Evolutionary conservation across 1,284 basidiomycete genomes (phyloP).

Genomic region (Cryptococcus sp.): DNA sequence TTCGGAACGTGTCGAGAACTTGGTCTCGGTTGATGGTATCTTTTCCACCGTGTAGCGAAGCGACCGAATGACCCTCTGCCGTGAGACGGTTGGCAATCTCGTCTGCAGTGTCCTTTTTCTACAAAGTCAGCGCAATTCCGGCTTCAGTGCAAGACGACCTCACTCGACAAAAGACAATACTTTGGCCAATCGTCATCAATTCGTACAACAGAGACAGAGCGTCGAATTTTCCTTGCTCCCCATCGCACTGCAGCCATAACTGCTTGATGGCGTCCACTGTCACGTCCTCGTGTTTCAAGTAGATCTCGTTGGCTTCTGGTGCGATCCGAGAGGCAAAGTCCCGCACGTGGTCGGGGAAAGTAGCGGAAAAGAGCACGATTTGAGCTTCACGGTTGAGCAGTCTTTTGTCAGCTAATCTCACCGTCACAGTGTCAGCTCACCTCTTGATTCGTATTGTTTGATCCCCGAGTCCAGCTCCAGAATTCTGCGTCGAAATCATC

Average conservation of each 20-base stretch:
- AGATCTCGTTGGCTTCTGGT: slow-evolving; percentile 92
- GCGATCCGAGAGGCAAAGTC: slow-evolving; percentile 87
- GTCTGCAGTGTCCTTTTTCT: slow-evolving; percentile 89
- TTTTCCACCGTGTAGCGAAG: slow-evolving; percentile 92
- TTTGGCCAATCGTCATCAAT: slow-evolving; percentile 89
- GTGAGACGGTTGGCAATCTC: slow-evolving; percentile 86
- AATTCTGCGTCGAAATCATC: slow-evolving; percentile 83
- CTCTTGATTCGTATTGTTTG: slow-evolving; percentile 94
- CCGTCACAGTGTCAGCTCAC: slow-evolving; percentile 55
- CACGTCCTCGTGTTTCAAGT: slow-evolving; percentile 88
- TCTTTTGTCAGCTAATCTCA: slow-evolving; percentile 14
- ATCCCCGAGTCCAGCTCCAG: slow-evolving; percentile 69
- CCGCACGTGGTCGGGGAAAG: slow-evolving; percentile 91
- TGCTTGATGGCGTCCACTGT: slow-evolving; percentile 93
- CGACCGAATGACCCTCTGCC: slow-evolving; percentile 90
- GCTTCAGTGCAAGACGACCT: slow-evolving; percentile 20
- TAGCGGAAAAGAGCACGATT: slow-evolving; percentile 95
- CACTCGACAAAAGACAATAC: slow-evolving; percentile 93
- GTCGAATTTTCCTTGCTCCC: slow-evolving; percentile 91
- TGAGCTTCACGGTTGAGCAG: slow-evolving; percentile 55
- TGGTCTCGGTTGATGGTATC: slow-evolving; percentile 80
- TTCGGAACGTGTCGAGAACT: slow-evolving; percentile 91
- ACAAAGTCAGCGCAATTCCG: background rate
- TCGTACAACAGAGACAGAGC: slow-evolving; percentile 88
- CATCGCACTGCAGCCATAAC: slow-evolving; percentile 91